Evolutionary conservation across 192 early-diverging fungal species (phyloP), one percentile per base, ranked within the genome.

Genomic region (Spinellus fusiger): DNA sequence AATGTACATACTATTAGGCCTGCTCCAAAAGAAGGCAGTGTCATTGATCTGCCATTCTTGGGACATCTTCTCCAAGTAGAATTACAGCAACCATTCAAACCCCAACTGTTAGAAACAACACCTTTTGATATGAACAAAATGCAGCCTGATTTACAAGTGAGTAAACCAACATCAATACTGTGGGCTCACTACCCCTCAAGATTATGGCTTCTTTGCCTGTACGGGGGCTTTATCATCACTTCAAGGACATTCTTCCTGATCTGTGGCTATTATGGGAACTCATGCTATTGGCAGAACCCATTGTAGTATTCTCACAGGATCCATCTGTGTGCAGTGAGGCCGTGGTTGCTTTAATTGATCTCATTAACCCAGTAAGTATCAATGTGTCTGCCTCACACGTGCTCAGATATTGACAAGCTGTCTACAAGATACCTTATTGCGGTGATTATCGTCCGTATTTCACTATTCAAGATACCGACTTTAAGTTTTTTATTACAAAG

Each of bases 381-480:
- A 34, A 13, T 27, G 1, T 31, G 26, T 28, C 13, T 26, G 18
- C 12, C 9, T 18, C 31, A 22, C 34, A 38, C 55, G 50, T 50
- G 25, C 38, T 18, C 13, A 25, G 9, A 16, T 37, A n/a, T n/a
- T n/a, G n/a, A n/a, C n/a, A 16, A 52, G 46, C 20, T 26, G 18
- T 49, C 27, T 28, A 53, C 8, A 77, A 89, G 81, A 91, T 95
- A 54, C 86, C 89, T 20, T 98, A 92, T 70, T 96, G 94, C 56
- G 96, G 96, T 33, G 94, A 98, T 73, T 94, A 87, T 65, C 85
- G 96, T 18, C 95, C 95, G 10, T 98, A 95, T 57, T 95, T 98
- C 66, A 98, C 96, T 3, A 92, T 98, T 58, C 93, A 96, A 69
- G 95, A 96, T 66, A 75, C 89, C 3, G 96, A 98, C 68, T 92